Conservation (phyloP, 192 early-diverging fungal species). For the Irineochytrium annulatum region DNA sequence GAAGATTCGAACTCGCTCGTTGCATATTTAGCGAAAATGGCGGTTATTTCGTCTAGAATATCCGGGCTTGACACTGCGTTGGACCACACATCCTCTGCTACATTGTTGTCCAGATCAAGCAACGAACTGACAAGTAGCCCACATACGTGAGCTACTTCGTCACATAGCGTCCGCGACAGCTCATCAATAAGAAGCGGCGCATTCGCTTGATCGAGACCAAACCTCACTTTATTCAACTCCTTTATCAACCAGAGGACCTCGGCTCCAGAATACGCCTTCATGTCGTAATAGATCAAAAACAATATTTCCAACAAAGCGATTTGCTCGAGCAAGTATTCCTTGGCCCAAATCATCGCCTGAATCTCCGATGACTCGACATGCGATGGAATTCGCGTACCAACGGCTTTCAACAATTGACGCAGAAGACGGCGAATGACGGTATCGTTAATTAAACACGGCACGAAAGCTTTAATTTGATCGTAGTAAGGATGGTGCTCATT, state of each 20-base stretch:
- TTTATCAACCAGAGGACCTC: background rate
- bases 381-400: constrained; percentile 11
- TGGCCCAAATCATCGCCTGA: constrained; percentile 32
- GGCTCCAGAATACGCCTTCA: background rate
- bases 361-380: constrained; percentile 17
- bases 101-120: constrained; percentile 7
- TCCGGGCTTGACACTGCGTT: background rate
- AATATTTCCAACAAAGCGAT: constrained; percentile 32
- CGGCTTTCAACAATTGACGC: constrained; percentile 19
- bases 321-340: constrained; percentile 40
- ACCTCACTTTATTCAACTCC: constrained; percentile 13
- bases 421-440: constrained; percentile 13
- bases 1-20: background rate
- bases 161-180: constrained; percentile 9
- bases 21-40: constrained; percentile 13
- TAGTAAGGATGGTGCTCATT: constrained; percentile 20
- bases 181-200: constrained; percentile 31
- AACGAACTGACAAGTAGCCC: constrained; percentile 30
- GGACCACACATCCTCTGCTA: background rate
- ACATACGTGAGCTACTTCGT: constrained; percentile 28
- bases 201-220: constrained; percentile 37
- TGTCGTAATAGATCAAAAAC: constrained; percentile 37
- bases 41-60: constrained; percentile 3
- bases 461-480: background rate
- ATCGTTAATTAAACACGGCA: constrained; percentile 4